These are phyloP conservation scores for Aphanomyces cochlioides DNA, from an alignment of 352 stramenopile genomes.

Conservation along the genomic window DNA sequence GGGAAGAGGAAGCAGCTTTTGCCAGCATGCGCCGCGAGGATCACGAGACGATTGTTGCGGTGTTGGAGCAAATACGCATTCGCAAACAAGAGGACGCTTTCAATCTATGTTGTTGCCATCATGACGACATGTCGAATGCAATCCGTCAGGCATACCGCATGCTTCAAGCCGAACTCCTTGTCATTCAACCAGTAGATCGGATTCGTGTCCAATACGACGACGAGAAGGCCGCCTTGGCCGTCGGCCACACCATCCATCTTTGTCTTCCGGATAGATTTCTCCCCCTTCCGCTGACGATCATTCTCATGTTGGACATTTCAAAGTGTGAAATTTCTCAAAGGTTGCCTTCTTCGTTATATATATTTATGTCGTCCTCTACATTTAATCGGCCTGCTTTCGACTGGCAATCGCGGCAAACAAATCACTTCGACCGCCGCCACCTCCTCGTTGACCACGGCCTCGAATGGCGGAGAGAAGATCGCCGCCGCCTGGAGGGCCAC, in stretches of 20 bases:
- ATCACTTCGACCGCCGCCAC: constrained; percentile 31
- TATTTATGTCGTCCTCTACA: constrained; percentile 8
- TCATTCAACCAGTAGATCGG: constrained; percentile 59
- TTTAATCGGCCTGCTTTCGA: constrained; percentile 49
- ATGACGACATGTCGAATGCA: constrained; percentile 49
- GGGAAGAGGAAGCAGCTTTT: constrained; percentile 73
- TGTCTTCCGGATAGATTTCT: too few species aligned
- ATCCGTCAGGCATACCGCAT: constrained; percentile 33
- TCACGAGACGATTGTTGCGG: constrained; percentile 80
- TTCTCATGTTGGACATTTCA: too few species aligned
- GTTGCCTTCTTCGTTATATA: constrained; percentile 6
- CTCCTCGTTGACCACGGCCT: constrained; percentile 30
- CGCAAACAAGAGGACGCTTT: constrained; percentile 77
- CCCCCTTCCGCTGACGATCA: too few species aligned
- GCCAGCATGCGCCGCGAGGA: constrained; percentile 73
- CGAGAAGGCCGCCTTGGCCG: constrained; percentile 45
- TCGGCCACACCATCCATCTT: not conserved
- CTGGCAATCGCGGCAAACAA: constrained; percentile 58
- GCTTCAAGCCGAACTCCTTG: constrained; percentile 21
- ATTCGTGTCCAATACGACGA: constrained; percentile 80
- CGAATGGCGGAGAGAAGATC: constrained; percentile 59
- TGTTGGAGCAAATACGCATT: constrained; percentile 84
- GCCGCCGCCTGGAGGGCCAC: constrained; percentile 41
- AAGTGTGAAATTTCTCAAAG: not conserved
- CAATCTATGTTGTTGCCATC: constrained; percentile 35